phyloP scores from a whole-genome alignment of 2,329 filamentous ascomycete genomes.

The Nemania abortiva region DNA sequence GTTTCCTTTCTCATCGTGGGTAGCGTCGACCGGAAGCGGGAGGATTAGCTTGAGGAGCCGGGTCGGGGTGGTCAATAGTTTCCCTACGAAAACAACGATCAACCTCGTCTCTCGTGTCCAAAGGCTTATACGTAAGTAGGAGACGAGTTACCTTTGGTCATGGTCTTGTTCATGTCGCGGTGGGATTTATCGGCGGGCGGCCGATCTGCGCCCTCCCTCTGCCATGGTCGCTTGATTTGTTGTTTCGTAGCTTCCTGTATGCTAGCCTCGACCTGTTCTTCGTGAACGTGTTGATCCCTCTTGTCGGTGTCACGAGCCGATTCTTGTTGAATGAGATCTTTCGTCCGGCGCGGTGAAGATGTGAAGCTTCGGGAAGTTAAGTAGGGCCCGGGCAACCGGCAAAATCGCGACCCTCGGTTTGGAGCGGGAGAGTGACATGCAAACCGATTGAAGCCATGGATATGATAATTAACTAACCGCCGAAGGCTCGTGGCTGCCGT shows the following conservation, averaged over 20 bases:
- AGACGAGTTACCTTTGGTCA: constrained; percentile 70
- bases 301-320: constrained; percentile 46
- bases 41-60: constrained; percentile 78
- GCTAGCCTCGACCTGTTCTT: constrained; percentile 52
- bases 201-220: constrained; percentile 68
- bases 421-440: constrained; percentile 4
- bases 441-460: constrained; percentile 16
- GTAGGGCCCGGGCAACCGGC: background rate
- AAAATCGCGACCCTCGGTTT: background rate
- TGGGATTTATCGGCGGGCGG: constrained; percentile 66
- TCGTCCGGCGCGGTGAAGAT: constrained; percentile 36
- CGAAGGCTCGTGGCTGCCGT: constrained; percentile 40
- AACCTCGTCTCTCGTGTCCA: background rate
- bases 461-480: constrained; percentile 32
- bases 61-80: constrained; percentile 77
- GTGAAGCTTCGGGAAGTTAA: constrained; percentile 33
- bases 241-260: constrained; percentile 60
- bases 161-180: constrained; percentile 59
- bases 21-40: constrained; percentile 68
- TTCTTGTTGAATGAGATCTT: constrained; percentile 40
- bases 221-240: constrained; percentile 72
- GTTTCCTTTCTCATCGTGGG: constrained; percentile 65
- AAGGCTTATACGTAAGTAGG: background rate
- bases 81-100: constrained; percentile 60
- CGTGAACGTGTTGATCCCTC: constrained; percentile 46